Conservation (phyloP, 2,329 filamentous ascomycete species). For the Colletotrichum lindemuthianum region DNA sequence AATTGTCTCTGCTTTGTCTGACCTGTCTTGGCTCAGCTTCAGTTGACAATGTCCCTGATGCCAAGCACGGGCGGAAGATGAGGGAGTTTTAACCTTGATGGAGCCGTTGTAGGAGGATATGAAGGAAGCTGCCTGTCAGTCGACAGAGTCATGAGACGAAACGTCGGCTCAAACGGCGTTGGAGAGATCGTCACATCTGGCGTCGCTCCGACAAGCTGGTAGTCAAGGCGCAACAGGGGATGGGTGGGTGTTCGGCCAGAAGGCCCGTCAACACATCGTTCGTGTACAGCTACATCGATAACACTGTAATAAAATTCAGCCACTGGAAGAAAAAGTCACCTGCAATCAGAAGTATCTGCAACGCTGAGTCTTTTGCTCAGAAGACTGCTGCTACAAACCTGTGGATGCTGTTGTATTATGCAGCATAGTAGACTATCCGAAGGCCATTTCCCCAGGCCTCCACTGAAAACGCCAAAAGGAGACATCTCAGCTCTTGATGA, state of each 20-base stretch:
- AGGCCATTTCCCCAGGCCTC: constrained; percentile 5
- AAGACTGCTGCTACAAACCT: background rate
- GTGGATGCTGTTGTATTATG: constrained; percentile 19
- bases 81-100: background rate
- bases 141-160: constrained; percentile 23
- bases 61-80: constrained; percentile 4
- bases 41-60: background rate
- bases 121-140: background rate
- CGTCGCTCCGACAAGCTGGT: constrained; percentile 7
- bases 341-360: background rate
- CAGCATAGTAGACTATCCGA: constrained; percentile 5
- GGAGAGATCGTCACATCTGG: constrained; percentile 6
- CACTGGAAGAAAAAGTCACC: background rate
- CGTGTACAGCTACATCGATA: background rate
- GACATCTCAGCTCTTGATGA: constrained; percentile 68
- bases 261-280: no score
- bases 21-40: constrained; percentile 15
- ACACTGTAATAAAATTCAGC: background rate
- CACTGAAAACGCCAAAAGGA: constrained; percentile 43
- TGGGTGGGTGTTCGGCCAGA: no score
- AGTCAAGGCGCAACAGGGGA: background rate
- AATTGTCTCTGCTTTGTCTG: background rate
- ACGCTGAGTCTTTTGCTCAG: constrained; percentile 6
- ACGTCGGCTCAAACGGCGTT: constrained; percentile 10
- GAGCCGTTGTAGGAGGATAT: constrained; percentile 10